A percentile compares a stretch with the other conserved stretches of the same genome.
Conservation (phyloP, 305 asterid species). For the Salvia sclarea region DNA sequence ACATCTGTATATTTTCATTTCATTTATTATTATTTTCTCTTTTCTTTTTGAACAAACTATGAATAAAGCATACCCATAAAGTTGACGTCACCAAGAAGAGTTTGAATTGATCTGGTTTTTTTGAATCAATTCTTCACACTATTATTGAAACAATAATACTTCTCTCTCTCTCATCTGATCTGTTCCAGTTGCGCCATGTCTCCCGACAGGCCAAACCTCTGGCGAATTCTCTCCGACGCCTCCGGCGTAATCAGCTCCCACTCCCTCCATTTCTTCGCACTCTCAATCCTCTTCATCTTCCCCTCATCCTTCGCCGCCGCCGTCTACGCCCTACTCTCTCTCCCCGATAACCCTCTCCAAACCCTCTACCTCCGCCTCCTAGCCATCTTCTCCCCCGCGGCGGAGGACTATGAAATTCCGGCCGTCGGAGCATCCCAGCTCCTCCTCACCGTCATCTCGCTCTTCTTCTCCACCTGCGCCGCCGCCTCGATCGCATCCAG, state of each 20-base stretch:
- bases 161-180: neutral
- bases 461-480: slow-evolving; percentile 47
- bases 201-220: slow-evolving; percentile 44
- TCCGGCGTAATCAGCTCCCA: slow-evolving; percentile 61
- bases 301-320: slow-evolving; percentile 54
- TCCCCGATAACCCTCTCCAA: slow-evolving; percentile 28
- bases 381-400: slow-evolving; percentile 18
- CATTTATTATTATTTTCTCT: too few species aligned
- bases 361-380: slow-evolving; percentile 28
- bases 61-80: neutral
- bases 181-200: slow-evolving; percentile 26
- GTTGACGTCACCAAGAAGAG: neutral
- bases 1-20: too few species aligned
- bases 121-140: too few species aligned
- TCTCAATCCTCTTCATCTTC: slow-evolving; percentile 66
- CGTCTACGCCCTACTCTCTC: slow-evolving; percentile 48
- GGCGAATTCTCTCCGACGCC: slow-evolving; percentile 62
- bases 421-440: neutral
- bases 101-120: neutral
- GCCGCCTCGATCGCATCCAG: slow-evolving; percentile 54
- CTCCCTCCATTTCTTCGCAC: slow-evolving; percentile 68
- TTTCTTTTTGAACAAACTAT: too few species aligned
- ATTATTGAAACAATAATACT: too few species aligned
- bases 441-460: slow-evolving; percentile 30
- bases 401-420: neutral